Evolutionary conservation across 768 basidiomycete genomes (phyloP), one percentile per base, ranked within the genome.

Genomic region (Podaxis carcinomalis): DNA sequence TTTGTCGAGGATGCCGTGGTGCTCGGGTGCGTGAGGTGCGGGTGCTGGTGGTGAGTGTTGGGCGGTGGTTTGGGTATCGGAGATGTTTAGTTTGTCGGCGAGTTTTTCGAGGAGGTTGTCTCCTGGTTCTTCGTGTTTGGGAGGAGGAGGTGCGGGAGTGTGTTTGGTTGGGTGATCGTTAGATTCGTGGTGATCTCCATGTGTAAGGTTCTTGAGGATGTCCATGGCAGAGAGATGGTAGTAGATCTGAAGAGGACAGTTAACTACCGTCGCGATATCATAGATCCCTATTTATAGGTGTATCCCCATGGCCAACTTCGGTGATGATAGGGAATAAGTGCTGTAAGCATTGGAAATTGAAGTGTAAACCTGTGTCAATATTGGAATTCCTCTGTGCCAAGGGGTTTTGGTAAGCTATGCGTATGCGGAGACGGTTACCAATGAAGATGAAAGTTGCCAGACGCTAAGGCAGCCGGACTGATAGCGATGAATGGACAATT

Each of bases 41-140:
- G 32, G 32, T 6, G 32, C 9, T 2, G 32, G 32, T 32, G 2
- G 32, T 32, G n/a, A n/a, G n/a, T 32, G 32, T 32, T 32, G 32
- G 7, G 32, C 9, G 32, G 32, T 32, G 7, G 32, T 32, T 32
- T 32, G 32, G 32, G 32, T 32, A 32, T 32, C 32, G 32, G 32
- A 32, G 32, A 32, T 32, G 32, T 32, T 44, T 14, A 65, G 37
- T 2, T 54, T 61, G 44, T 44, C 53, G 16, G 57, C 60, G 56
- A 63, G 61, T 55, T 53, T 65, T 25, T 62, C 53, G 39, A 65
- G 57, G 21, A 65, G 10, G 47, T 55, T 53, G 40, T 66, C 32
- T 32, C 7, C 32, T 32, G 7, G 9, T 32, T 32, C 28, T 39
- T 62, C 56, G 14, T 42, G 47, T 35, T 64, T 52, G 13, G 63